phyloP scores from a whole-genome alignment of 1,139 yeast species.

The Suhomyces terraborum region DNA sequence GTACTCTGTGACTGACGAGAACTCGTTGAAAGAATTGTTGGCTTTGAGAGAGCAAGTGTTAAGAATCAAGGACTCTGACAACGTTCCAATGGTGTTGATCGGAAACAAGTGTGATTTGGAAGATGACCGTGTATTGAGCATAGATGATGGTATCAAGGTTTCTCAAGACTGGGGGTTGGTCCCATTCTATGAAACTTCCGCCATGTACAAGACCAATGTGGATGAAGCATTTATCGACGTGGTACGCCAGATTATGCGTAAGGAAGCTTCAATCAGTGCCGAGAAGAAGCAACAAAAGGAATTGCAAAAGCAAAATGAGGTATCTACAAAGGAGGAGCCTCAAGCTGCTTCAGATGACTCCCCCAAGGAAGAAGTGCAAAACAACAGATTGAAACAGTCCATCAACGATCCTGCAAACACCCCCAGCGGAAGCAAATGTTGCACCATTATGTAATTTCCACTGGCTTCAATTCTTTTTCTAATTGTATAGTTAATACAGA shows the following conservation, averaged over 20 bases:
- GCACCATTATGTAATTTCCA: slow-evolving; percentile 19
- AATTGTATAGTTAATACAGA: slow-evolving; percentile 12
- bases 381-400: slow-evolving; percentile 20
- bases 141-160: slow-evolving; percentile 78
- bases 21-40: slow-evolving; percentile 77
- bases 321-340: slow-evolving; percentile 9
- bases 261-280: slow-evolving; percentile 53
- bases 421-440: slow-evolving; percentile 18
- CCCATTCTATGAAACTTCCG: slow-evolving; percentile 92
- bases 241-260: slow-evolving; percentile 83
- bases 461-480: slow-evolving; percentile 10
- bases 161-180: slow-evolving; percentile 87
- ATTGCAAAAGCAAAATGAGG: slow-evolving; percentile 33
- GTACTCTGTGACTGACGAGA: slow-evolving; percentile 85
- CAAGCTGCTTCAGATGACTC: slow-evolving; percentile 2
- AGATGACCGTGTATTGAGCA: slow-evolving; percentile 71
- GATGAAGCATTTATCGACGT: slow-evolving; percentile 89
- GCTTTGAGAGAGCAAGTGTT: slow-evolving; percentile 86
- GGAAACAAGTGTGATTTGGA: slow-evolving; percentile 87
- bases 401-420: slow-evolving; percentile 16
- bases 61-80: slow-evolving; percentile 78
- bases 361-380: slow-evolving; percentile 13
- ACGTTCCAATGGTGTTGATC: slow-evolving; percentile 82
- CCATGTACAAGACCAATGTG: slow-evolving; percentile 86
- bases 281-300: slow-evolving; percentile 51